Evolutionary conservation across 305 asterid genomes (phyloP), one percentile per base, ranked within the genome.

Genomic region (Fraxinus sp.): DNA sequence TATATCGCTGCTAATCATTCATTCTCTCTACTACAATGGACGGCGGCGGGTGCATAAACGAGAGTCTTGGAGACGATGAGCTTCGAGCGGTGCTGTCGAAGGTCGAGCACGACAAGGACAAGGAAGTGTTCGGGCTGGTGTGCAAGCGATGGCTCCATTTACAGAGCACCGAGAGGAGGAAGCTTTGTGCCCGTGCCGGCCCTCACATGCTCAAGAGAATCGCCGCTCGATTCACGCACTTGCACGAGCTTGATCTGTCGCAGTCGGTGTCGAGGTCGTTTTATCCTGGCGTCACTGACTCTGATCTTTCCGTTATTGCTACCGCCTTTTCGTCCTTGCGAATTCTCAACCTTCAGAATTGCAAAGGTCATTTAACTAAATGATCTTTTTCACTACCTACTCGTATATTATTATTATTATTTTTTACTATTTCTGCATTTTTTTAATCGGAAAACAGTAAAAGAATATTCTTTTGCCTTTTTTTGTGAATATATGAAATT

Each of bases 281-380:
- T 30, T 68, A 68, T 68, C 75, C 75, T 30, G 75, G 75, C 75
- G 75, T 68, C 37, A 68, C 75, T 68, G 75, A 68, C 39, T 68
- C 75, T 39, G 75, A 68, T 68, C 75, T 68, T 68, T 68, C 75
- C 36, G 10, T 68, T 68, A 11, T 68, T 68, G 75, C 75, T 7
- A 13, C 75, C 0, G 75, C 75, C 37, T 68, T 68, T 28, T 28
- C 75, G 30, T 87, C 80, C 87, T 81, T 89, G 83, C 77, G 87
- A 62, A 5, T 83, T 55, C 88, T 89, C 80, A 39, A 49, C 57
- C 89, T 89, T 11, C 88, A 84, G 72, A 83, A 87, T 71, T 87
- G 92, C 76, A 89, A 89, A 89, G 90, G 89, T 89, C 11, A 11
- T 57, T 79, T 28, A 68, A 66, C 74, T 66, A 66, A 24, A 26